Evolutionary conservation across 2,329 filamentous ascomycete genomes (phyloP).

Genomic region (Cyclaneusma minus): DNA sequence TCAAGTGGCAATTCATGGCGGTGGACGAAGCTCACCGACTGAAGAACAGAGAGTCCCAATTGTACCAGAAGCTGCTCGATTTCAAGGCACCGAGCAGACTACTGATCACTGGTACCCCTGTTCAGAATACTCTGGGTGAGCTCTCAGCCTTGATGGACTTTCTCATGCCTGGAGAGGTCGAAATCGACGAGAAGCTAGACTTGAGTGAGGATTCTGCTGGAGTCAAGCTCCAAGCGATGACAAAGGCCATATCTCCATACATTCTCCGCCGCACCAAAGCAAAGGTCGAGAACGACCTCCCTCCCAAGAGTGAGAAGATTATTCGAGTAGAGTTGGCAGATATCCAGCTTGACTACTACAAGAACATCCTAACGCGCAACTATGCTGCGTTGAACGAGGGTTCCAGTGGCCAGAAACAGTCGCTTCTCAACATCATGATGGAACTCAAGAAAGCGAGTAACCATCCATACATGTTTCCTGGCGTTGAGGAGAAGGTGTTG

Average conservation of each 20-base stretch:
- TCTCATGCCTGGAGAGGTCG: constrained; percentile 83
- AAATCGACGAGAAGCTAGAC: constrained; percentile 86
- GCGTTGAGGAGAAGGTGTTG: constrained; percentile 79
- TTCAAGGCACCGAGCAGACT: constrained; percentile 82
- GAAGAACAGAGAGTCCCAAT: constrained; percentile 89
- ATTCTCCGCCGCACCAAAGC: constrained; percentile 94
- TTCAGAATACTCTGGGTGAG: constrained; percentile 93
- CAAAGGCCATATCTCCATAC: constrained; percentile 76
- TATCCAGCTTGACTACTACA: constrained; percentile 95
- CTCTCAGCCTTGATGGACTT: constrained; percentile 89
- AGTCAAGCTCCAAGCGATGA: constrained; percentile 73
- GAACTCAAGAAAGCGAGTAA: constrained; percentile 98
- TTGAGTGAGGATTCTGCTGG: constrained; percentile 68
- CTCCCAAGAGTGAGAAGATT: constrained; percentile 96
- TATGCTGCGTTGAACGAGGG: constrained; percentile 89
- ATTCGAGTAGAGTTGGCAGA: constrained; percentile 95
- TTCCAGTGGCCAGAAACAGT: constrained; percentile 82
- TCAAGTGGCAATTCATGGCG: constrained; percentile 96
- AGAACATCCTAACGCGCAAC: constrained; percentile 94
- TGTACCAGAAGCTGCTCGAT: constrained; percentile 71
- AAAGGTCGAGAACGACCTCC: constrained; percentile 90
- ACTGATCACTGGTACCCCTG: constrained; percentile 90
- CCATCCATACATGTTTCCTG: constrained; percentile 94
- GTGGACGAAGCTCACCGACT: constrained; percentile 94
- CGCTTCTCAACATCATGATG: constrained; percentile 97